These are phyloP conservation scores for Ogataea trehalophila DNA, from an alignment of 805 yeast species.

Conservation along the genomic window DNA sequence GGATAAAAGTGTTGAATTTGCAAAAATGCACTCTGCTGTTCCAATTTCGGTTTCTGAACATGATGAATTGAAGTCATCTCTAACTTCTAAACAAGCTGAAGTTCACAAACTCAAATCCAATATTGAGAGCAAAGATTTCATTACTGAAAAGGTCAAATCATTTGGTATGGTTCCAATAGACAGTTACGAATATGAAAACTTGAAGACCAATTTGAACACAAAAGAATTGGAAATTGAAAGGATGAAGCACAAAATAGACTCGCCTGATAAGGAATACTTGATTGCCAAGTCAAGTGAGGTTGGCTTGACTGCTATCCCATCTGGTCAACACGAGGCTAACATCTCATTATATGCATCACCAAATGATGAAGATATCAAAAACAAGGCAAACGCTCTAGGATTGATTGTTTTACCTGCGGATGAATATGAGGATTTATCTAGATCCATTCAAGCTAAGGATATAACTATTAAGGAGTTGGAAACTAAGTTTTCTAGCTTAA, in stretches of 20 bases:
- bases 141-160: background rate
- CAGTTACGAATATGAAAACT: constrained; percentile 19
- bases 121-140: constrained; percentile 5
- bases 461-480: background rate
- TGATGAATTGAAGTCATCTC: constrained; percentile 6
- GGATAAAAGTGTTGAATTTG: background rate
- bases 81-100: constrained; percentile 1
- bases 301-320: constrained; percentile 15
- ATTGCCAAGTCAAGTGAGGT: constrained; percentile 12
- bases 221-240: background rate
- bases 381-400: constrained; percentile 4
- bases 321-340: constrained; percentile 20
- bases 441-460: constrained; percentile 1
- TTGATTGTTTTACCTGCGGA: constrained; percentile 1
- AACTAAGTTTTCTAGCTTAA: background rate
- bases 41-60: constrained; percentile 3
- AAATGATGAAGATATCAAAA: constrained; percentile 7
- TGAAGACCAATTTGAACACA: constrained; percentile 2
- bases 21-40: background rate
- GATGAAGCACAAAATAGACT: constrained; percentile 15
- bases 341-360: constrained; percentile 17
- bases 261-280: constrained; percentile 18
- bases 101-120: constrained; percentile 1
- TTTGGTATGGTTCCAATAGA: constrained; percentile 1
- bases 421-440: constrained; percentile 22